Percentiles rank a stretch among this genome's conserved stretches.
Conservation (phyloP, 352 stramenopile species). For the Globisporangium ultimum region DNA sequence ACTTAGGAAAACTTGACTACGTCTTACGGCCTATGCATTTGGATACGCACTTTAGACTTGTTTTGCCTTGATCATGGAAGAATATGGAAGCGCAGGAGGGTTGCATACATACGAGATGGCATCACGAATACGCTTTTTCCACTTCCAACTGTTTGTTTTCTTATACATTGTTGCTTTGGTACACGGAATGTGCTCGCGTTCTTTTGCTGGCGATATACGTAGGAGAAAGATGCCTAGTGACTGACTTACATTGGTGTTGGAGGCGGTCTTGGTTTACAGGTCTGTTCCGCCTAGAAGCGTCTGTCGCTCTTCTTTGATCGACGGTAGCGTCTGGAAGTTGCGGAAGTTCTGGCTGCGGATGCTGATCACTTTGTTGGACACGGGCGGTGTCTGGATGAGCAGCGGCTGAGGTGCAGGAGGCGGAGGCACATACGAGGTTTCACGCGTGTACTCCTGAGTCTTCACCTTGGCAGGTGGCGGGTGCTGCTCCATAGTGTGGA, state of each 20-base stretch:
- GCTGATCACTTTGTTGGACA: slow-evolving; percentile 47
- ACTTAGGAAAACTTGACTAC: slow-evolving; percentile 20
- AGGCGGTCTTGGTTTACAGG: slow-evolving; percentile 1
- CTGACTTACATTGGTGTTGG: not conserved
- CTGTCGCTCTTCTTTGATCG: slow-evolving; percentile 32
- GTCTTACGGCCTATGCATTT: not conserved
- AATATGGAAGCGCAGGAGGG: no score
- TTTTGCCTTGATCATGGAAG: no score
- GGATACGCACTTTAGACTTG: no score
- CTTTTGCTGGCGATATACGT: no score
- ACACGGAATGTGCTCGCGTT: no score
- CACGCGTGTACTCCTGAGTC: not conserved
- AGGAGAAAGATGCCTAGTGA: not conserved
- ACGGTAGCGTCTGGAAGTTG: slow-evolving; percentile 25
- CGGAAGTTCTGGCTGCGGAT: slow-evolving; percentile 43
- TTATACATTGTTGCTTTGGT: no score
- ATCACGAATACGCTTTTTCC: no score
- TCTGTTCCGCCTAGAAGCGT: slow-evolving; percentile 9
- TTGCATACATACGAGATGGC: no score
- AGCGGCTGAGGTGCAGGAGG: not conserved
- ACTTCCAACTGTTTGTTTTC: no score
- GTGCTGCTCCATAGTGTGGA: slow-evolving; percentile 8
- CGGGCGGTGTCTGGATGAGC: slow-evolving; percentile 6
- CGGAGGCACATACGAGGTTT: not conserved
- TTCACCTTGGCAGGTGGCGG: not conserved